Base-by-base conservation (phyloP, 2,329 filamentous ascomycete genomes). In the Diaporthe vexans region DNA sequence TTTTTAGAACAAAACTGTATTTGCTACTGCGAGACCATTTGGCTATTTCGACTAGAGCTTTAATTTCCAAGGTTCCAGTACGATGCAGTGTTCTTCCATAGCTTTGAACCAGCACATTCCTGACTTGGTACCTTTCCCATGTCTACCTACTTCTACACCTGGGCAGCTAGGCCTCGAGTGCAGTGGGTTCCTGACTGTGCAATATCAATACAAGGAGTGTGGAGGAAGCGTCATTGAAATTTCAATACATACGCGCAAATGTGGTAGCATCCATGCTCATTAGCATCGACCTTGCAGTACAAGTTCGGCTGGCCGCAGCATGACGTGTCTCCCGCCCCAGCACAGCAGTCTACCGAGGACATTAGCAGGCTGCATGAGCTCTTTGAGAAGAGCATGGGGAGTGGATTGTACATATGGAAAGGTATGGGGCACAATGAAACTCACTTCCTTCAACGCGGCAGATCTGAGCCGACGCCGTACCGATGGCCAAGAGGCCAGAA, bases 231-330 rank as follows among this genome's bases (percentile, higher is more conserved):
- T 37, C 10, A 2, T 7, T 6, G 15, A 6, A 3, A 17, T 24
- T 1, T 17, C 1, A 5, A n/a, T 19, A 67, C 29, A 11, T 52
- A 52, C 61, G 61, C 61, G 61, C 61, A 67, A n/a, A 67, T 67
- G 33, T 52, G 19, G 29, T 67, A 67, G 46, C 46, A 67, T 5
- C 61, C 43, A 67, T 67, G 46, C 11, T 67, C 61, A 0, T 68
- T 40, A 10, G 33, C 48, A 40, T 68, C 63, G 1, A 5, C 48
- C 33, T 68, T 54, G 48, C 33, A 54, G 4, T 68, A 68, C 48
- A 68, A 33, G 33, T 68, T 68, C 33, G 63, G 63, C 33, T 52
- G 13, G 4, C 29, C 63, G 33, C 29, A 52, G 63, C 63, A 68
- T 17, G 48, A 54, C 9, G 21, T 37, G 6, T 54, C 48, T 19